phyloP scores from a whole-genome alignment of 768 basidiomycete genomes.

The Mycena belliarum region DNA sequence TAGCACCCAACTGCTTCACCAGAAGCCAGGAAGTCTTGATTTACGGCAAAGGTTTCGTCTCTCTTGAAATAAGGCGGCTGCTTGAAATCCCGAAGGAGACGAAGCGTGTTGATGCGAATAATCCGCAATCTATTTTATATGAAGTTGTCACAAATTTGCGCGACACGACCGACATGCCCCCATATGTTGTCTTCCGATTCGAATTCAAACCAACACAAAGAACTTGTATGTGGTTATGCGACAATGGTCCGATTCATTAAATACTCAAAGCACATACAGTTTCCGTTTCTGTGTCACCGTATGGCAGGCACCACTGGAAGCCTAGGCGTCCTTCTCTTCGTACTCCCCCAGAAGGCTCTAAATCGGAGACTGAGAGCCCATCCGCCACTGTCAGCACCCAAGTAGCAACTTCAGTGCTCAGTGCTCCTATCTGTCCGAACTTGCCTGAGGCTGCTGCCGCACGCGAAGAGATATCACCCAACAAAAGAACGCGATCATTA shows the following conservation, averaged over 20 bases:
- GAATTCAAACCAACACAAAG: neutral
- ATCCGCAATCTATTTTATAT: neutral
- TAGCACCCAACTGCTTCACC: neutral
- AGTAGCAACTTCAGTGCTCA: too few species aligned
- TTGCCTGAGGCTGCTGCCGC: too few species aligned
- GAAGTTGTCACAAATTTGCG: neutral
- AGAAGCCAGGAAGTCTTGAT: neutral
- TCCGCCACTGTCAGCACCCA: too few species aligned
- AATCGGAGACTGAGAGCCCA: neutral
- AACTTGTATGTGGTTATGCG: neutral
- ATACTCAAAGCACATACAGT: neutral
- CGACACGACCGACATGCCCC: neutral
- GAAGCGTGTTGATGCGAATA: neutral
- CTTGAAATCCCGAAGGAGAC: neutral
- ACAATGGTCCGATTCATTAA: neutral
- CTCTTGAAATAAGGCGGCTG: neutral
- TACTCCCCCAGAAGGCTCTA: too few species aligned
- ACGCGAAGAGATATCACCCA: neutral
- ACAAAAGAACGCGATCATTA: neutral
- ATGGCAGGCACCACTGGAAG: too few species aligned
- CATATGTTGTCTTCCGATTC: neutral
- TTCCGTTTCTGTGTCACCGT: neutral
- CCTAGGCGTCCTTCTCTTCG: too few species aligned
- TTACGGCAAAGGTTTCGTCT: neutral
- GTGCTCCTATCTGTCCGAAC: too few species aligned